Percentiles rank a stretch among this genome's conserved stretches.
Evolutionary conservation across 2,329 filamentous ascomycete species (phyloP).

Genomic region (Ophiostoma piceae): DNA sequence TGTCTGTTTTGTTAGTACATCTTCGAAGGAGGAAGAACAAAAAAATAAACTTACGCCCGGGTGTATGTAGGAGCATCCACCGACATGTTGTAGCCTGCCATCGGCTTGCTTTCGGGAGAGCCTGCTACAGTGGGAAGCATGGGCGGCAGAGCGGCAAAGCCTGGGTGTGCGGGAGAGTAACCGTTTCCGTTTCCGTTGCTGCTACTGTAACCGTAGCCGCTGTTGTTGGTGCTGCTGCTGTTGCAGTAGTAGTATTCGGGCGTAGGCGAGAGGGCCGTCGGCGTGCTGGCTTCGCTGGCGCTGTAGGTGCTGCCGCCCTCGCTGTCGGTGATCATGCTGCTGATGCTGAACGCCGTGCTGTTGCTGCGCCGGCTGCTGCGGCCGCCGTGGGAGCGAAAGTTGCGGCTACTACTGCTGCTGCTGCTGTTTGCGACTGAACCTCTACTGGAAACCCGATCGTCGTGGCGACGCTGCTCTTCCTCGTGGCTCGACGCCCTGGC

Average conservation of each 20-base stretch:
- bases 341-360: conserved; percentile 19
- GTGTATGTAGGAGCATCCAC: background rate
- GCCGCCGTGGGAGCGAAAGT: background rate
- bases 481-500: conserved; percentile 22
- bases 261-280: conserved; percentile 17
- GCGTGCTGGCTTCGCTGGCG: conserved; percentile 18
- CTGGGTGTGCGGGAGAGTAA: conserved; percentile 11
- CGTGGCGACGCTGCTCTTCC: conserved; percentile 18
- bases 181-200: background rate
- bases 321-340: conserved; percentile 23
- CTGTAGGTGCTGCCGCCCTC: conserved; percentile 18
- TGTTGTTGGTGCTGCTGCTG: conserved; percentile 2
- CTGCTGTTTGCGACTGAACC: background rate
- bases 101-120: background rate
- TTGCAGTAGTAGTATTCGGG: conserved; percentile 19
- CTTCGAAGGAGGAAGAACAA: background rate
- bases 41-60: background rate
- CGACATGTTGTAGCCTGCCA: background rate
- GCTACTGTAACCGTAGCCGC: conserved; percentile 11
- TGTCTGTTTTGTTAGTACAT: background rate
- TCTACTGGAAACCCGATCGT: conserved; percentile 16
- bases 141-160: background rate
- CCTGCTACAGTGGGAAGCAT: background rate
- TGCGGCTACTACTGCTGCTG: background rate
- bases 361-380: conserved; percentile 2